Percentiles rank a stretch among this genome's conserved stretches.
These are phyloP conservation scores for Hypholoma fasciculare DNA, from an alignment of 768 basidiomycete genomes.

Conservation along the genomic window DNA sequence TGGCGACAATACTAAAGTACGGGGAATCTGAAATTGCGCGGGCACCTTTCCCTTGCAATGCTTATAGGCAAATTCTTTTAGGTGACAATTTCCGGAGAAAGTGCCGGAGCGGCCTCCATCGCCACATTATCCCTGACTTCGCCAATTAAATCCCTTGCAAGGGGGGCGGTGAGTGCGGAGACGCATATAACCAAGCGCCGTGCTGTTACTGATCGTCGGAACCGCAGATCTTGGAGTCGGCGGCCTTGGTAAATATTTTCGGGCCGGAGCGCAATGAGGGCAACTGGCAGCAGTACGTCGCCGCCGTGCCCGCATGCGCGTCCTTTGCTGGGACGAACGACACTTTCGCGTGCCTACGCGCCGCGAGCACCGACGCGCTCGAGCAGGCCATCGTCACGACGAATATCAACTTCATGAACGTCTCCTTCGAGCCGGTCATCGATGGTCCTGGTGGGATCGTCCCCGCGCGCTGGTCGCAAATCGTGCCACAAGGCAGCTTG, in stretches of 20 bases:
- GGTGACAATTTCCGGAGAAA: constrained; percentile 52
- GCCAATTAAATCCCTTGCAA: constrained; percentile 25
- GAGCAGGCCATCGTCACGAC: constrained; percentile 2
- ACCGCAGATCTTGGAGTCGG: constrained; percentile 36
- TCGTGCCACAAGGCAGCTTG: constrained; percentile 21
- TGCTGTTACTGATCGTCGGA: background rate
- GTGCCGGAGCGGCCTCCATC: constrained; percentile 46
- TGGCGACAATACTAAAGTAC: constrained; percentile 39
- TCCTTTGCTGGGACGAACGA: constrained; percentile 13
- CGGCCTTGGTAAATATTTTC: constrained; percentile 29
- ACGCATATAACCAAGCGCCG: background rate
- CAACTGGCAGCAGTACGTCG: constrained; percentile 35
- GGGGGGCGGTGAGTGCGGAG: constrained; percentile 23
- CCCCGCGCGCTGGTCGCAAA: constrained; percentile 33
- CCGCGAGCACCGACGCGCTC: constrained; percentile 4
- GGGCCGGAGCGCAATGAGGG: constrained; percentile 26
- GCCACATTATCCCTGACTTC: constrained; percentile 33
- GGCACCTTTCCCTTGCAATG: background rate
- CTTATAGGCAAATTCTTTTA: constrained; percentile 7
- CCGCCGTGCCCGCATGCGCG: constrained; percentile 29
- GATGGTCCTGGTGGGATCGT: constrained; percentile 39
- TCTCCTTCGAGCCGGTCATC: constrained; percentile 27
- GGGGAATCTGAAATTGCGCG: background rate
- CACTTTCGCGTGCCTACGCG: constrained; percentile 32
- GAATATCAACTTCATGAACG: constrained; percentile 7